phyloP scores from a whole-genome alignment of 345 rosid genomes.

The Brassica rapa region DNA sequence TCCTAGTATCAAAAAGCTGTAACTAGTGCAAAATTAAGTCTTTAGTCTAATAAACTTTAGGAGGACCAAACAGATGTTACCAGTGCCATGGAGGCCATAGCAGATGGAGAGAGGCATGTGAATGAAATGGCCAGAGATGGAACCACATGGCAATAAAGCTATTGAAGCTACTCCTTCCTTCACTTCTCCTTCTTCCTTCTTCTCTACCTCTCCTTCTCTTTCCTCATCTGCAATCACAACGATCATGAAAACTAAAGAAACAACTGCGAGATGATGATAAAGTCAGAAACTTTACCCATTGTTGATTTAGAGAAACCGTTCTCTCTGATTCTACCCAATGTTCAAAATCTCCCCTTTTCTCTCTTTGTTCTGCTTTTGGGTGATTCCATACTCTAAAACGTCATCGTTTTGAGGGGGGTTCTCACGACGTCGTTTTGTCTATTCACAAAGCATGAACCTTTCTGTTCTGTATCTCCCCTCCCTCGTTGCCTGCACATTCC shows the following conservation, averaged over 20 bases:
- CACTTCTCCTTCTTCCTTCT: conserved; percentile 42
- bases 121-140: conserved; percentile 89
- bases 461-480: not conserved
- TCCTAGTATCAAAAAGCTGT: not conserved
- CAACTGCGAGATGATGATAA: not conserved
- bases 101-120: conserved; percentile 81
- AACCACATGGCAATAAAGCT: conserved; percentile 76
- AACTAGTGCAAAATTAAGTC: not conserved
- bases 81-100: conserved; percentile 89
- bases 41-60: not conserved
- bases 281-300: conserved; percentile 36
- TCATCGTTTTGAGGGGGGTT: not conserved
- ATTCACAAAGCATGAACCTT: not conserved
- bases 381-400: not conserved
- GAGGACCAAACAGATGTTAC: conserved; percentile 38
- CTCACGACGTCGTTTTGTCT: not conserved
- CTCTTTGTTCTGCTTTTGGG: not conserved
- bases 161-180: conserved; percentile 90
- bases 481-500: no score
- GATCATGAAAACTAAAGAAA: not conserved
- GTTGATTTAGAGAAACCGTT: conserved; percentile 3
- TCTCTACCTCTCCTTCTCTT: conserved; percentile 38
- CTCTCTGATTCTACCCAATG: not conserved
- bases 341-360: not conserved
- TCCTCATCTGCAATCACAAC: conserved; percentile 36